phyloP scores from a whole-genome alignment of 75 land plant species.

The Cupressus sempervirens region DNA sequence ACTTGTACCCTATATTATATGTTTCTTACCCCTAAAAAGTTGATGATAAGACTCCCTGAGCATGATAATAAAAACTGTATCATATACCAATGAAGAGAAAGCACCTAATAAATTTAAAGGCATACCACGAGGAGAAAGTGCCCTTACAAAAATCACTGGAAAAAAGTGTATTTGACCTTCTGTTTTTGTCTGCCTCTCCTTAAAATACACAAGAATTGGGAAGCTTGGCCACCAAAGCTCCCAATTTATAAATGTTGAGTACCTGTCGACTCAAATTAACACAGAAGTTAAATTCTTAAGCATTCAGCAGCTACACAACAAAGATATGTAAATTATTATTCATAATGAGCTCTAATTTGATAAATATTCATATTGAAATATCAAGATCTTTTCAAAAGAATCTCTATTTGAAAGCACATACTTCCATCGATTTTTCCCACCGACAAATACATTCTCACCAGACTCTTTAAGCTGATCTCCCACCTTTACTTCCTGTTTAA shows the following conservation, averaged over 20 bases:
- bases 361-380: background rate
- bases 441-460: slow-evolving; percentile 88
- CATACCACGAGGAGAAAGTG: background rate
- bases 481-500: slow-evolving; percentile 76
- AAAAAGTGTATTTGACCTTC: slow-evolving; percentile 98
- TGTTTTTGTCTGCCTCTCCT: slow-evolving; percentile 93
- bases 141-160: slow-evolving; percentile 93
- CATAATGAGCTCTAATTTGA: background rate
- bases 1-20: background rate
- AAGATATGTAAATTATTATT: background rate
- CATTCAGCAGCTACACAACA: background rate
- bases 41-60: background rate
- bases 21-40: background rate
- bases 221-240: slow-evolving; percentile 98
- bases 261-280: slow-evolving; percentile 34
- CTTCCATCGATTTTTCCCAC: slow-evolving; percentile 96
- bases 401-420: slow-evolving; percentile 23
- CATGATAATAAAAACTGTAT: background rate
- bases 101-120: background rate
- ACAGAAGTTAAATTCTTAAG: background rate
- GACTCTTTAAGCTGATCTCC: slow-evolving; percentile 79
- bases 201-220: slow-evolving; percentile 94
- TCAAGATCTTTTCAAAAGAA: background rate
- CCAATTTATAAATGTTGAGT: slow-evolving; percentile 90
- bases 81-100: background rate